A percentile compares a stretch with the other conserved stretches of the same genome.
phyloP scores from a whole-genome alignment of 106 monocot species.

The Acanthochlamys bracteata region DNA sequence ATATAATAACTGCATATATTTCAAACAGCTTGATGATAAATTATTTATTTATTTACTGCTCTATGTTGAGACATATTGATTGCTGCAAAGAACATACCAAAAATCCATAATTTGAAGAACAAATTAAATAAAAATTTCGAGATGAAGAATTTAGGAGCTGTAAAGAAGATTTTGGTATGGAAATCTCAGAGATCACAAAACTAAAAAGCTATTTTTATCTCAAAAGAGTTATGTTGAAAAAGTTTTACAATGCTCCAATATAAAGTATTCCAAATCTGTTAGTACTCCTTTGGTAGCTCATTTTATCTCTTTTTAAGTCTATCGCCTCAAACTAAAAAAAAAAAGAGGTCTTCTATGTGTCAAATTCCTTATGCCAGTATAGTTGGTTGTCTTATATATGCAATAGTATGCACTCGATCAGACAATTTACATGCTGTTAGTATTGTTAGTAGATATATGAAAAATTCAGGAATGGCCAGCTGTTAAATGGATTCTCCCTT shows the following conservation, averaged over 20 bases:
- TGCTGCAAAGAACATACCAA: too few species aligned
- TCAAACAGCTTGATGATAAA: not conserved
- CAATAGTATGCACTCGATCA: not conserved
- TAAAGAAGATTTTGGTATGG: not conserved
- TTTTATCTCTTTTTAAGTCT: not conserved
- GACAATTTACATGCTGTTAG: constrained; percentile 2
- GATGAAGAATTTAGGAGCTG: too few species aligned
- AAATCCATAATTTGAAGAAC: too few species aligned
- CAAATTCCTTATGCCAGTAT: not conserved
- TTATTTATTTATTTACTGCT: not conserved
- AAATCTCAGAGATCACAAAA: not conserved
- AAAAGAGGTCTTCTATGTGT: not conserved
- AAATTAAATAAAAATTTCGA: too few species aligned
- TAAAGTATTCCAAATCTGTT: not conserved
- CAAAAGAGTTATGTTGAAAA: not conserved
- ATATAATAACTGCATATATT: not conserved
- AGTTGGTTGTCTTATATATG: not conserved
- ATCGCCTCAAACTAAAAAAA: not conserved
- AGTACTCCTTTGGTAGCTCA: not conserved
- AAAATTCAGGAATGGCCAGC: constrained; percentile 6
- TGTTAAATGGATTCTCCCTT: not conserved
- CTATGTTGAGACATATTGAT: constrained; percentile 1
- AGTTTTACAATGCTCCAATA: not conserved
- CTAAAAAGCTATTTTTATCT: not conserved
- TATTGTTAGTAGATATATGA: constrained; percentile 11